Evolutionary conservation across 2,329 filamentous ascomycete species (phyloP).

Genomic region (Ophiocordyceps camponoti-saundersi): DNA sequence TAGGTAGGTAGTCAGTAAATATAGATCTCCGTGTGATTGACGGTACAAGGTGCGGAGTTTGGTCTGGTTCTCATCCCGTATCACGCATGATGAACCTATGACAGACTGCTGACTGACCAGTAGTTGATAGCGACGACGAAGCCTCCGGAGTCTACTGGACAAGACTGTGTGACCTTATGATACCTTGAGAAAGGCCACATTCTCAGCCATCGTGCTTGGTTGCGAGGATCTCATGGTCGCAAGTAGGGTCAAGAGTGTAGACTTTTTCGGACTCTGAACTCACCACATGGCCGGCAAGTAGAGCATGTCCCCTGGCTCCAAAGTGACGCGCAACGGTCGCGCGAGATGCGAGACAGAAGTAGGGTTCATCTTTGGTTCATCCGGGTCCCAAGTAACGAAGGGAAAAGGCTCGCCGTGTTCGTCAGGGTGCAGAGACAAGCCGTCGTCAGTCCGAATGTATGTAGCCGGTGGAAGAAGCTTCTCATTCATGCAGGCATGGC

Average conservation of each 20-base stretch:
- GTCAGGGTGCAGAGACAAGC: slow-evolving; percentile 17
- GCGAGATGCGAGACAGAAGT: slow-evolving; percentile 44
- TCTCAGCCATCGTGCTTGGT: not conserved
- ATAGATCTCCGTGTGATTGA: not conserved
- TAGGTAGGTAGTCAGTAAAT: not conserved
- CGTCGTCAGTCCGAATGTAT: slow-evolving; percentile 27
- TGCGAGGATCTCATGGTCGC: not conserved
- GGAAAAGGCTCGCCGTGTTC: slow-evolving; percentile 29
- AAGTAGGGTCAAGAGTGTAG: not conserved
- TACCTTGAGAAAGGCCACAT: slow-evolving; percentile 29
- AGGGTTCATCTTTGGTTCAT: slow-evolving; percentile 27
- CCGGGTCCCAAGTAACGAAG: slow-evolving; percentile 62
- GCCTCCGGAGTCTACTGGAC: slow-evolving; percentile 48
- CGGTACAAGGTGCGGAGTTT: too few species aligned
- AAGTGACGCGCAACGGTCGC: slow-evolving; percentile 45
- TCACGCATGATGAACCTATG: not conserved
- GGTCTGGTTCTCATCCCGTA: too few species aligned
- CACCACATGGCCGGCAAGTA: slow-evolving; percentile 71
- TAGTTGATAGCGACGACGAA: slow-evolving; percentile 71
- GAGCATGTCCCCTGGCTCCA: slow-evolving; percentile 61
- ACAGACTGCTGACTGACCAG: slow-evolving; percentile 35
- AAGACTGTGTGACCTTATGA: slow-evolving; percentile 64
- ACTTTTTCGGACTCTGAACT: slow-evolving; percentile 7
- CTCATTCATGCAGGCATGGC: slow-evolving; percentile 54
- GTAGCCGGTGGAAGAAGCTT: slow-evolving; percentile 34